Evolutionary conservation across 257 asterid genomes (phyloP).

Genomic region (Solanum rostratum): DNA sequence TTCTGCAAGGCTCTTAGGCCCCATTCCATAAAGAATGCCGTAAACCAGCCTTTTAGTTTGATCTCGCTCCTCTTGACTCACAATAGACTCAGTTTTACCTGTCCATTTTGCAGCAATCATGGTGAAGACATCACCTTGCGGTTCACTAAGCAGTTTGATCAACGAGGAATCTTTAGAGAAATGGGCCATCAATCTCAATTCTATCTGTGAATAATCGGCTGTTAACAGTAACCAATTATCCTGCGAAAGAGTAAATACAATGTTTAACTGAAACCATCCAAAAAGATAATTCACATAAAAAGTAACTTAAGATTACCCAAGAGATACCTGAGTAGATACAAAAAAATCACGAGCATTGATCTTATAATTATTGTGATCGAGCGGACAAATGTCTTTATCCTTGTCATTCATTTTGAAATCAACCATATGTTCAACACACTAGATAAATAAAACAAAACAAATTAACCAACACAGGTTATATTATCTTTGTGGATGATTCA

Average conservation of each 20-base stretch:
- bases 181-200: conserved; percentile 94
- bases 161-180: conserved; percentile 76
- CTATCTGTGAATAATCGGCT: conserved; percentile 96
- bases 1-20: conserved; percentile 65
- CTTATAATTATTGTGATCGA: conserved; percentile 26
- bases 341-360: conserved; percentile 88
- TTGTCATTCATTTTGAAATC: conserved; percentile 47
- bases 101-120: conserved; percentile 94
- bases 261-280: neutral
- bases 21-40: conserved; percentile 94
- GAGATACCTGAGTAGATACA: conserved; percentile 76
- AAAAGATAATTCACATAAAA: neutral
- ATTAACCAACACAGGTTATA: neutral
- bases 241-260: conserved; percentile 40
- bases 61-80: conserved; percentile 73
- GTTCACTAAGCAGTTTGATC: conserved; percentile 53
- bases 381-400: conserved; percentile 26
- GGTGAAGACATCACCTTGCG: conserved; percentile 69
- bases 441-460: neutral
- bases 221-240: conserved; percentile 83
- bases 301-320: conserved; percentile 3
- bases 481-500: neutral
- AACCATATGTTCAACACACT: conserved; percentile 91
- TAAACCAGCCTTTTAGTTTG: conserved; percentile 81
- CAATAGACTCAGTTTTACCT: conserved; percentile 49